phyloP scores from a whole-genome alignment of 257 asterid genomes.

The Nicotiana attenuata region DNA sequence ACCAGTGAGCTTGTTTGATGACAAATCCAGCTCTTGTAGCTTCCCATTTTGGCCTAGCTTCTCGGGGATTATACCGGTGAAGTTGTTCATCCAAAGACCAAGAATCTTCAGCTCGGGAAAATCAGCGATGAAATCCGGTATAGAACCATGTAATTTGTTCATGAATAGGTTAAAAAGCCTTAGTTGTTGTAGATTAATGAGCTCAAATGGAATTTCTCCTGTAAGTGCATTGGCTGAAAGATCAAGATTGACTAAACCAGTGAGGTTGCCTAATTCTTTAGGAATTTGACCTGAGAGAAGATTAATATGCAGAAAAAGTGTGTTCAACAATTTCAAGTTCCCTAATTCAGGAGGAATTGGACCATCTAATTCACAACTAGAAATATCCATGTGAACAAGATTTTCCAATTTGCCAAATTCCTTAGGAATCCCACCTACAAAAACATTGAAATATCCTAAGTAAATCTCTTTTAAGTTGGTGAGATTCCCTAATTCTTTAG shows the following conservation, averaged over 20 bases:
- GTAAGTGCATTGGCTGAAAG: slow-evolving; percentile 65
- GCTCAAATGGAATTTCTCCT: slow-evolving; percentile 83
- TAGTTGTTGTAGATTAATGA: slow-evolving; percentile 45
- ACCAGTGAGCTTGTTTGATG: slow-evolving; percentile 92
- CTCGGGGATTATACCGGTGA: slow-evolving; percentile 74
- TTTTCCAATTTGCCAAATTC: slow-evolving; percentile 71
- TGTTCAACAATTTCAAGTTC: slow-evolving; percentile 49
- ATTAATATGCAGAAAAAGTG: slow-evolving; percentile 63
- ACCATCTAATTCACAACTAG: slow-evolving; percentile 70
- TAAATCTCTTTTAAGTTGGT: slow-evolving; percentile 73
- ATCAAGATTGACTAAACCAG: slow-evolving; percentile 67
- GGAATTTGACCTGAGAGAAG: slow-evolving; percentile 69
- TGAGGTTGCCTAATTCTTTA: slow-evolving; percentile 64
- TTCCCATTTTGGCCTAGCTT: slow-evolving; percentile 57
- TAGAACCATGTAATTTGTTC: slow-evolving; percentile 78
- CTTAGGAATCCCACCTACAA: slow-evolving; percentile 71
- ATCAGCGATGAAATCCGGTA: slow-evolving; percentile 71
- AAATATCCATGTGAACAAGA: slow-evolving; percentile 66
- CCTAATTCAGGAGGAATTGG: slow-evolving; percentile 74
- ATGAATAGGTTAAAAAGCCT: slow-evolving; percentile 67
- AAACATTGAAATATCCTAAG: slow-evolving; percentile 64
- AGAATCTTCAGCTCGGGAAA: slow-evolving; percentile 62
- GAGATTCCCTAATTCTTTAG: slow-evolving; percentile 67
- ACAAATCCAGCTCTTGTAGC: slow-evolving; percentile 67
- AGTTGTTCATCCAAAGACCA: slow-evolving; percentile 85